A percentile compares a stretch with the other conserved stretches of the same genome.
phyloP scores from a whole-genome alignment of 2,329 filamentous ascomycete species.

The Ophiocordyceps camponoti-floridani region DNA sequence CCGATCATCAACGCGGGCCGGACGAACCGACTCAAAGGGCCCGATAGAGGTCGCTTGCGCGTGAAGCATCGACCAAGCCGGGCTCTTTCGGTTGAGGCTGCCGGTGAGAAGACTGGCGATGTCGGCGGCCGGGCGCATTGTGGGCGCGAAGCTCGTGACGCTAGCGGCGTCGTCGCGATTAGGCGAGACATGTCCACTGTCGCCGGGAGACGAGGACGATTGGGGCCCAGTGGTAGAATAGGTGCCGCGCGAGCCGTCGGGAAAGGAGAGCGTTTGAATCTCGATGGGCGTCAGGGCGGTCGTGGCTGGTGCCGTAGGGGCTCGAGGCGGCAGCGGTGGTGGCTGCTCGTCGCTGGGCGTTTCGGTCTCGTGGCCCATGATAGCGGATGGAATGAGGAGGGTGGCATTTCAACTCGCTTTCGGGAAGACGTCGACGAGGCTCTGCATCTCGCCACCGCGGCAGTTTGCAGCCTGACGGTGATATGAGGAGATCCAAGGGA shows the following conservation, averaged over 20 bases:
- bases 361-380: constrained; percentile 11
- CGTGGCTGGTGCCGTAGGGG: constrained; percentile 48
- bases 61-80: constrained; percentile 50
- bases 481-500: not conserved
- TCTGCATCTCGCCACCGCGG: not conserved
- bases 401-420: constrained; percentile 11
- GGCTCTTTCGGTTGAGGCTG: constrained; percentile 45
- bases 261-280: constrained; percentile 58
- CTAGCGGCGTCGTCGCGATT: constrained; percentile 42
- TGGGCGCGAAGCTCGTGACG: constrained; percentile 47
- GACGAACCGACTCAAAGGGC: constrained; percentile 37
- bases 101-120: constrained; percentile 68
- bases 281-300: constrained; percentile 73
- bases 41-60: constrained; percentile 41
- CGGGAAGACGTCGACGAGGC: not conserved
- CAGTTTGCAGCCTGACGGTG: not conserved
- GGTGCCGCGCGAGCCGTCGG: constrained; percentile 49
- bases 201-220: constrained; percentile 17
- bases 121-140: constrained; percentile 46
- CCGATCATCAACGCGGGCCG: constrained; percentile 25
- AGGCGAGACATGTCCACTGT: constrained; percentile 23
- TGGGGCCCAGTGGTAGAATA: constrained; percentile 26
- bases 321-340: constrained; percentile 35
- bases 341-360: constrained; percentile 24
- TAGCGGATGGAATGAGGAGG: constrained; percentile 5